These are phyloP conservation scores for Anisodus tanguticus DNA, from an alignment of 257 asterid genomes.

Conservation along the genomic window DNA sequence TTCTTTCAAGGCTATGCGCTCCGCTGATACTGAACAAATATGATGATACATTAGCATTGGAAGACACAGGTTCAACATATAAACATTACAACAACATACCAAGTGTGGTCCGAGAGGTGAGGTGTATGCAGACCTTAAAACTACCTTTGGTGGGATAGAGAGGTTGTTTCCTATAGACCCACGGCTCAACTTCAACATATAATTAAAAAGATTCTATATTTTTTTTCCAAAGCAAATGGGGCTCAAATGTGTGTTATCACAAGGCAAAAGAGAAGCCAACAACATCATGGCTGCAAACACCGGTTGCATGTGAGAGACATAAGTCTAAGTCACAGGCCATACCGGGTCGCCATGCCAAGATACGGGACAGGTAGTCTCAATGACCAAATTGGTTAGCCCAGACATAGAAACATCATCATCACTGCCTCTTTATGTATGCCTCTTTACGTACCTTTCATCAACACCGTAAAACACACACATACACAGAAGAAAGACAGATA, in stretches of 20 bases:
- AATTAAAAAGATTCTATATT: no score
- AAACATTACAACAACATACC: no score
- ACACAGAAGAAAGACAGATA: no score
- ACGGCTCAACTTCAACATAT: no score
- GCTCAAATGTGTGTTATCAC: constrained; percentile 26
- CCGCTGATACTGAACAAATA: not conserved
- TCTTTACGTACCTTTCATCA: not conserved
- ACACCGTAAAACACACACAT: no score
- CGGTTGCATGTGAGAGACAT: constrained; percentile 20
- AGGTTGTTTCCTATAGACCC: no score
- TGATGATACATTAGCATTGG: not conserved
- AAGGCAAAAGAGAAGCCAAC: not conserved
- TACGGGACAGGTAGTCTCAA: not conserved
- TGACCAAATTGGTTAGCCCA: not conserved
- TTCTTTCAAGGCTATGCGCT: not conserved
- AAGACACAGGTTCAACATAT: not conserved
- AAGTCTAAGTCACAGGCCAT: not conserved
- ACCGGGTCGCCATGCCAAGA: not conserved
- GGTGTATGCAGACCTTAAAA: no score
- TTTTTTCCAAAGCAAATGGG: not conserved
- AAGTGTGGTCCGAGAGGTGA: no score
- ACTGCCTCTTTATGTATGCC: not conserved
- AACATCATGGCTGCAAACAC: constrained; percentile 47
- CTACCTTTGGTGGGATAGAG: no score
- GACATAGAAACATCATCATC: not conserved